phyloP scores from a whole-genome alignment of 331 rosid genomes.

The Rosa hybrid region DNA sequence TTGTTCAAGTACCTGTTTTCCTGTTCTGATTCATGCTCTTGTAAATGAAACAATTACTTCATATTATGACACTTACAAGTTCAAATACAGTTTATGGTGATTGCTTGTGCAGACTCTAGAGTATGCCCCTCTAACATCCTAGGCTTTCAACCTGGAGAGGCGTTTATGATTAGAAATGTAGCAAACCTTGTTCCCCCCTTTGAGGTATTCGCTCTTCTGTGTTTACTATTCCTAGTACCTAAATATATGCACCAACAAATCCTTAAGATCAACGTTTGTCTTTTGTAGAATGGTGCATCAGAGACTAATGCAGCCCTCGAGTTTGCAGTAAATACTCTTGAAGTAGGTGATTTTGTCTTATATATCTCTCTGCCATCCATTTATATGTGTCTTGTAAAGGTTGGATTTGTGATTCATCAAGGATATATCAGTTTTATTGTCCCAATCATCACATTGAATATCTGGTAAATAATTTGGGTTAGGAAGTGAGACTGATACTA shows the following conservation, averaged over 20 bases:
- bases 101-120: constrained; percentile 95
- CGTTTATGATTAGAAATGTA: constrained; percentile 74
- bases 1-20: background rate
- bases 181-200: constrained; percentile 82
- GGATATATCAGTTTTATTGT: background rate
- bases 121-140: constrained; percentile 93
- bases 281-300: constrained; percentile 68
- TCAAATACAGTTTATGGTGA: constrained; percentile 84
- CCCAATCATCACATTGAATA: background rate
- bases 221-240: background rate
- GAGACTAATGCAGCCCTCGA: constrained; percentile 95
- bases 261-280: background rate
- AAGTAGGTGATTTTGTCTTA: constrained; percentile 37
- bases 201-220: constrained; percentile 49
- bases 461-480: background rate
- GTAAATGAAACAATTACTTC: constrained; percentile 6
- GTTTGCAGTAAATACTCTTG: constrained; percentile 78
- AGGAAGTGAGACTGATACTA: background rate
- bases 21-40: constrained; percentile 8
- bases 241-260: background rate
- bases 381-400: background rate
- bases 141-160: constrained; percentile 94
- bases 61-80: constrained; percentile 47
- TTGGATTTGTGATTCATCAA: background rate
- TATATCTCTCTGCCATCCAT: background rate